Evolutionary conservation across 2,329 filamentous ascomycete species (phyloP).

Genomic region (Colletotrichum falcatum): DNA sequence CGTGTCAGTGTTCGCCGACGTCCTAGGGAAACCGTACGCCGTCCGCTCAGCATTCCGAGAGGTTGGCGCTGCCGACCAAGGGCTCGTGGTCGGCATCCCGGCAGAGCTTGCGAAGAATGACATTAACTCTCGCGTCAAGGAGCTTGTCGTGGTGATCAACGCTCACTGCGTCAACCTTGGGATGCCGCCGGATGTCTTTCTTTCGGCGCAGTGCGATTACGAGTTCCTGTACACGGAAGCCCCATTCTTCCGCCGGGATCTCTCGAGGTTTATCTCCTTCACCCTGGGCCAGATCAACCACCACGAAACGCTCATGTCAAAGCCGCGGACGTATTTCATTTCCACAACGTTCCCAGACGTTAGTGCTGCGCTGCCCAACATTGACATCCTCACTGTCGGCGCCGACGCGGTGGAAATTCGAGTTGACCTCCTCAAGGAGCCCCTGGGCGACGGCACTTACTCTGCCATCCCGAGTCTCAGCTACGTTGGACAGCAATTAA

Average conservation of each 20-base stretch:
- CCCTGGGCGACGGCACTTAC: constrained; percentile 70
- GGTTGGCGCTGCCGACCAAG: constrained; percentile 65
- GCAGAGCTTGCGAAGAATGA: constrained; percentile 68
- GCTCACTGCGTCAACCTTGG: constrained; percentile 80
- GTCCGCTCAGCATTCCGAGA: constrained; percentile 67
- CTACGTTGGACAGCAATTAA: constrained; percentile 88
- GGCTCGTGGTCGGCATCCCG: constrained; percentile 76
- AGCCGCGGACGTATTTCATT: constrained; percentile 84
- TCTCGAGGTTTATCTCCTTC: constrained; percentile 83
- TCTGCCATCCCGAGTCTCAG: constrained; percentile 79
- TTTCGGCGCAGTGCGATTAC: constrained; percentile 81
- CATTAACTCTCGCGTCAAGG: constrained; percentile 68
- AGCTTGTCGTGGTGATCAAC: constrained; percentile 76
- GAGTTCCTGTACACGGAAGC: constrained; percentile 85
- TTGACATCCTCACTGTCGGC: constrained; percentile 89
- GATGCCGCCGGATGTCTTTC: constrained; percentile 73
- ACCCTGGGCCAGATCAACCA: constrained; percentile 83
- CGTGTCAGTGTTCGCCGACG: constrained; percentile 80
- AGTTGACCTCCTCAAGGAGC: constrained; percentile 84
- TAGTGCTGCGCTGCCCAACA: constrained; percentile 82
- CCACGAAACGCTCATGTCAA: constrained; percentile 81
- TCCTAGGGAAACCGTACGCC: constrained; percentile 79
- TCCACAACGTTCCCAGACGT: constrained; percentile 92
- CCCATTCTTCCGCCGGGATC: constrained; percentile 78
- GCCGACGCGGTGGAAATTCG: constrained; percentile 88